Percentiles rank a stretch among this genome's conserved stretches.
These are phyloP conservation scores for Spiraea crenata DNA, from an alignment of 331 rosid genomes.

Conservation along the genomic window DNA sequence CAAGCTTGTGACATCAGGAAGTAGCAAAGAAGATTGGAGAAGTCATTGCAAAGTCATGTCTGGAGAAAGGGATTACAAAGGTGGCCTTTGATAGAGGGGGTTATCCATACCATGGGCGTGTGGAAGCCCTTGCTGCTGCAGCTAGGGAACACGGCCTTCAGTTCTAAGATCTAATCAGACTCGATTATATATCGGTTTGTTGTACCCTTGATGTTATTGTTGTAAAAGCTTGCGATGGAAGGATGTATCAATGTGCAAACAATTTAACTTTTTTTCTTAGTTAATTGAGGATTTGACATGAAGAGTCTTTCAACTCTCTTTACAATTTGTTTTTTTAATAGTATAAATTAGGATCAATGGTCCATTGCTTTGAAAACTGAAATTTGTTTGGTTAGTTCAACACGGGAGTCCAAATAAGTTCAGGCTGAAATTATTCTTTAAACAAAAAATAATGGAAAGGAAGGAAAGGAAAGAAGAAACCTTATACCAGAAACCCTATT, in stretches of 20 bases:
- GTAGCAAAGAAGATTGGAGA: conserved; percentile 93
- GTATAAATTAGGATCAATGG: too few species aligned
- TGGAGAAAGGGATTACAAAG: conserved; percentile 88
- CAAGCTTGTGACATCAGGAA: conserved; percentile 33
- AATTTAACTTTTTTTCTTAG: conserved; percentile 6
- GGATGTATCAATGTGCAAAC: conserved; percentile 24
- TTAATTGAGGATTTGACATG: conserved; percentile 1
- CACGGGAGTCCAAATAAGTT: background rate
- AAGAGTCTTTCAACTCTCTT: background rate
- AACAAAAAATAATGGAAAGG: background rate
- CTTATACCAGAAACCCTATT: too few species aligned
- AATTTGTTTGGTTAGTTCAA: background rate
- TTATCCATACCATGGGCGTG: conserved; percentile 93
- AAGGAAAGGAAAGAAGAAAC: too few species aligned
- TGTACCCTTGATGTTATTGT: conserved; percentile 7
- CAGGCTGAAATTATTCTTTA: background rate
- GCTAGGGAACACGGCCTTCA: conserved; percentile 92
- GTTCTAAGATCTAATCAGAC: conserved; percentile 39
- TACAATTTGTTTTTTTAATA: too few species aligned
- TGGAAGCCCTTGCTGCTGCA: conserved; percentile 85
- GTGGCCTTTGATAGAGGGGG: conserved; percentile 97
- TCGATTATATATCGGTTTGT: conserved; percentile 2
- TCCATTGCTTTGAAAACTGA: background rate
- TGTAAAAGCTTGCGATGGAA: conserved; percentile 30
- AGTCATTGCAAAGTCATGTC: conserved; percentile 78